Percentiles rank a stretch among this genome's conserved stretches.
phyloP scores from a whole-genome alignment of 148 eudicot species.

The Chenopodium suecicum region DNA sequence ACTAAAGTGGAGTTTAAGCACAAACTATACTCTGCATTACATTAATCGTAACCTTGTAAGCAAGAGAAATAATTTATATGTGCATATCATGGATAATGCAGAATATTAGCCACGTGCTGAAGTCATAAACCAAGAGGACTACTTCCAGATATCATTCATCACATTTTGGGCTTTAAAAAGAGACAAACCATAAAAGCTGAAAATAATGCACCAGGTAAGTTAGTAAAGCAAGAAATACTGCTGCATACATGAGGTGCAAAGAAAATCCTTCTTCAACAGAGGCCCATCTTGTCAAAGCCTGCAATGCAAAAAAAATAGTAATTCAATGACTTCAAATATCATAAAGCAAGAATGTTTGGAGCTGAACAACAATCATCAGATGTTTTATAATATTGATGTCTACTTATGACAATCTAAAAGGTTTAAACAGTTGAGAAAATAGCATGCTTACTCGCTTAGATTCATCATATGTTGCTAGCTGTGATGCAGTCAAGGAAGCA shows the following conservation, averaged over 20 bases:
- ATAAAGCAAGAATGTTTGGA: background rate
- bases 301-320: slow-evolving; percentile 25
- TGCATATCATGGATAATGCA: background rate
- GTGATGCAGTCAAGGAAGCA: slow-evolving; percentile 89
- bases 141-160: background rate
- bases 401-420: background rate
- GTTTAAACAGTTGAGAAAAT: background rate
- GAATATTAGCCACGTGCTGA: background rate
- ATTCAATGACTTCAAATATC: slow-evolving; percentile 3
- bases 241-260: slow-evolving; percentile 72
- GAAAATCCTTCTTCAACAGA: slow-evolving; percentile 81
- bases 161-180: background rate
- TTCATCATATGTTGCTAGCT: slow-evolving; percentile 92
- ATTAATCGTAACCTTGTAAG: background rate
- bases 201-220: background rate
- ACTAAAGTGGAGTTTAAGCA: background rate
- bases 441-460: slow-evolving; percentile 63
- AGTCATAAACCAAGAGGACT: background rate
- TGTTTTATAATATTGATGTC: background rate
- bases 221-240: slow-evolving; percentile 6
- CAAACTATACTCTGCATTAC: background rate
- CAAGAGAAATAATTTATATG: background rate
- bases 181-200: background rate
- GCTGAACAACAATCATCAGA: background rate
- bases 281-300: slow-evolving; percentile 65